Percentiles rank a stretch among this genome's conserved stretches.
Evolutionary conservation across 1,139 yeast species (phyloP).

Genomic region (Hansenula lynferdii): DNA sequence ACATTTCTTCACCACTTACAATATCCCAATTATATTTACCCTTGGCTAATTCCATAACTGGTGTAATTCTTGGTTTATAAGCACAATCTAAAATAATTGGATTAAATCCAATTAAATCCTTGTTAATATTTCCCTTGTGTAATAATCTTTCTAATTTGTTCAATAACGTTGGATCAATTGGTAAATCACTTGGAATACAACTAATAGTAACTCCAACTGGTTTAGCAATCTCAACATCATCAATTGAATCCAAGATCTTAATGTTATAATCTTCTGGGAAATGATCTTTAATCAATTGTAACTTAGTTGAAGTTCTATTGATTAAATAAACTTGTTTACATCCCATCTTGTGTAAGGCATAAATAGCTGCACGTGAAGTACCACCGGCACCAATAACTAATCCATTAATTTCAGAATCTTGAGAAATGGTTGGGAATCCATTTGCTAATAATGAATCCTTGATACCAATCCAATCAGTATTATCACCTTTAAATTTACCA

Average conservation of each 20-base stretch:
- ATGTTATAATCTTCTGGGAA: slow-evolving; percentile 64
- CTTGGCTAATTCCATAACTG: slow-evolving; percentile 72
- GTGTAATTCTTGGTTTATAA: slow-evolving; percentile 83
- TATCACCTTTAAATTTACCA: slow-evolving; percentile 69
- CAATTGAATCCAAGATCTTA: slow-evolving; percentile 48
- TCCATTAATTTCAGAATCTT: slow-evolving; percentile 40
- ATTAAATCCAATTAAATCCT: slow-evolving; percentile 29
- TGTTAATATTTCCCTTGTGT: slow-evolving; percentile 29
- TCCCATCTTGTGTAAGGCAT: slow-evolving; percentile 77
- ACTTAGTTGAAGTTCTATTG: slow-evolving; percentile 73
- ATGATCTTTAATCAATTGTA: slow-evolving; percentile 49
- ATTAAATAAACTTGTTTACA: slow-evolving; percentile 71
- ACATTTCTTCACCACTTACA: slow-evolving; percentile 86
- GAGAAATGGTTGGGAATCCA: slow-evolving; percentile 48
- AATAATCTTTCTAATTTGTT: slow-evolving; percentile 45
- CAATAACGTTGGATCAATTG: slow-evolving; percentile 52
- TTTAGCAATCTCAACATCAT: slow-evolving; percentile 36
- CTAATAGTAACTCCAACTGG: slow-evolving; percentile 66
- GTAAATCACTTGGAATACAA: slow-evolving; percentile 85
- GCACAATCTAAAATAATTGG: slow-evolving; percentile 85
- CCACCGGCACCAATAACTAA: slow-evolving; percentile 97
- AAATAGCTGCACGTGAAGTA: slow-evolving; percentile 92
- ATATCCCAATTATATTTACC: slow-evolving; percentile 62
- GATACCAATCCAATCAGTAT: slow-evolving; percentile 96
- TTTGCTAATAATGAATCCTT: slow-evolving; percentile 55